A percentile compares a stretch with the other conserved stretches of the same genome.
These are phyloP conservation scores for Zygotorulaspora danielsina DNA, from an alignment of 805 yeast genomes.

Conservation along the genomic window DNA sequence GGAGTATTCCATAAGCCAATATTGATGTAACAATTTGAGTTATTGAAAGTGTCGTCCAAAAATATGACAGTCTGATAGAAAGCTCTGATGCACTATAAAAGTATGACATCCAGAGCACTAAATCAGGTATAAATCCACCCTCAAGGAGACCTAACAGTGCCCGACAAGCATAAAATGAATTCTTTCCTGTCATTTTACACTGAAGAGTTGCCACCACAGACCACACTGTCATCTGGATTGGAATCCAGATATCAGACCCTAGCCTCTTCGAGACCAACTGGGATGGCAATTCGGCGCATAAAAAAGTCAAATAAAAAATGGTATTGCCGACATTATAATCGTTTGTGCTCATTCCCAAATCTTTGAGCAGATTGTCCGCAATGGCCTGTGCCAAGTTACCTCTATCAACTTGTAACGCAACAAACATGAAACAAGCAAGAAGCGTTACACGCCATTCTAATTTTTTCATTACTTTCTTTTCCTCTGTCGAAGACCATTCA, in stretches of 20 bases:
- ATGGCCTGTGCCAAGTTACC: slow-evolving; percentile 54
- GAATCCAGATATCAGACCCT: slow-evolving; percentile 62
- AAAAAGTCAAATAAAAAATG: slow-evolving; percentile 47
- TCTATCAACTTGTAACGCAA: slow-evolving; percentile 54
- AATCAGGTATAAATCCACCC: slow-evolving; percentile 67
- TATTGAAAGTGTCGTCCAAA: slow-evolving; percentile 53
- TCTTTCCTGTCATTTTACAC: slow-evolving; percentile 39
- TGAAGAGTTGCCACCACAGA: slow-evolving; percentile 51
- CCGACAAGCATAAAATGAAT: slow-evolving; percentile 45
- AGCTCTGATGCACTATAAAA: slow-evolving; percentile 59
- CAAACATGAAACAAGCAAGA: slow-evolving; percentile 56
- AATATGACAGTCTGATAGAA: slow-evolving; percentile 53
- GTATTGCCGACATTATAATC: slow-evolving; percentile 59
- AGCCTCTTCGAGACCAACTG: slow-evolving; percentile 56
- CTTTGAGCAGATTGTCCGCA: slow-evolving; percentile 50
- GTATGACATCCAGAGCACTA: slow-evolving; percentile 50
- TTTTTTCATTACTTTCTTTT: slow-evolving; percentile 44
- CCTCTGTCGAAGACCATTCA: slow-evolving; percentile 52
- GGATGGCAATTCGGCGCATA: slow-evolving; percentile 58
- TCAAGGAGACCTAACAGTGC: slow-evolving; percentile 53
- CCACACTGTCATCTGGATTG: slow-evolving; percentile 56
- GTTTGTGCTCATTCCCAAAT: slow-evolving; percentile 49
- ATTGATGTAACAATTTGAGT: slow-evolving; percentile 46
- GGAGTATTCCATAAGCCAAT: slow-evolving; percentile 51
- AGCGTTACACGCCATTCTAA: slow-evolving; percentile 52